These are phyloP conservation scores for Flaveria bidentis DNA, from an alignment of 129 eudicot genomes.

Conservation along the genomic window DNA sequence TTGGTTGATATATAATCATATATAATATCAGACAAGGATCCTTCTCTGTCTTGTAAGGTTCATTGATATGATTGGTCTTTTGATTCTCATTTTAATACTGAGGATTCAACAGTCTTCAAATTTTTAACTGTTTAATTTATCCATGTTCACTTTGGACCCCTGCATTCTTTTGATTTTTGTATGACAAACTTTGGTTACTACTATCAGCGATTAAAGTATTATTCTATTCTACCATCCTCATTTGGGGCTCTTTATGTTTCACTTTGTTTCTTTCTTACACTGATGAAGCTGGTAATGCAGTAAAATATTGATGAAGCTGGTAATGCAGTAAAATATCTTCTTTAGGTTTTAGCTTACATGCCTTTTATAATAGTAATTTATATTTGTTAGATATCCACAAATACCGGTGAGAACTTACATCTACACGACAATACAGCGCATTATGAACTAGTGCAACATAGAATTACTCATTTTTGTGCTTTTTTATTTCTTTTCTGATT, in stretches of 20 bases:
- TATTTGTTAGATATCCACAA: background rate
- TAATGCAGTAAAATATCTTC: background rate
- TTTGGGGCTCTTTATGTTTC: background rate
- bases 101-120: conserved; percentile 9
- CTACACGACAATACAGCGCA: background rate
- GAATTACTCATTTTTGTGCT: background rate
- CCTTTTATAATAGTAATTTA: background rate
- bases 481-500: background rate
- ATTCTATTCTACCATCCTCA: background rate
- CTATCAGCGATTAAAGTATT: background rate
- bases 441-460: background rate
- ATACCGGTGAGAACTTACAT: background rate
- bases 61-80: conserved; percentile 5
- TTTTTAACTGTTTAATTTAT: background rate
- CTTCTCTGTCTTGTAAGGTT: background rate
- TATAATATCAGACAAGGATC: background rate
- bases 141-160: background rate
- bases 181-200: background rate
- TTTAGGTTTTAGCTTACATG: background rate
- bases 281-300: background rate
- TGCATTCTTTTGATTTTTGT: background rate
- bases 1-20: background rate
- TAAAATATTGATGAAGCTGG: background rate
- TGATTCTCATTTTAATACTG: background rate
- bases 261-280: background rate